These are phyloP conservation scores for Thoreauomyces humboldtii DNA, from an alignment of 192 early-diverging fungal genomes.

Conservation along the genomic window DNA sequence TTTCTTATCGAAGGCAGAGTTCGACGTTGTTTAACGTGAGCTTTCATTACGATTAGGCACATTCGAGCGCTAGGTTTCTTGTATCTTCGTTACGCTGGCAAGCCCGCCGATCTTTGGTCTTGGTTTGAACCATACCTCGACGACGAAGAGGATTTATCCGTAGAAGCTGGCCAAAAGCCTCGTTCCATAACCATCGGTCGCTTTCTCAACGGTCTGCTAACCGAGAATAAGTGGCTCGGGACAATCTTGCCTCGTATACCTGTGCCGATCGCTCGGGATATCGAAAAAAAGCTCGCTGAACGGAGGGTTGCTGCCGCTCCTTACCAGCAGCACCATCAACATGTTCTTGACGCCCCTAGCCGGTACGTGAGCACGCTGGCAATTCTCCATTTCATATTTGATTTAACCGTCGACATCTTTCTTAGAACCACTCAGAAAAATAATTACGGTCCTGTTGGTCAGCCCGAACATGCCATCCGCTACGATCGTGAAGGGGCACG, in stretches of 20 bases:
- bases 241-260: constrained; percentile 83
- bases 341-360: too few species aligned
- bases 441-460: too few species aligned
- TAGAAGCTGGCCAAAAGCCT: constrained; percentile 58
- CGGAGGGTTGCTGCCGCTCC: background rate
- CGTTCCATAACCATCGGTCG: constrained; percentile 67
- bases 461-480: too few species aligned
- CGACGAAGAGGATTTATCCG: constrained; percentile 71
- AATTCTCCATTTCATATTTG: too few species aligned
- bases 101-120: constrained; percentile 71
- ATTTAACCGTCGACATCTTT: too few species aligned
- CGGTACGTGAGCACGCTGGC: too few species aligned
- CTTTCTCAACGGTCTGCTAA: constrained; percentile 62
- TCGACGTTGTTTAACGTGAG: too few species aligned
- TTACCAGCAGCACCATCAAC: too few species aligned
- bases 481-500: too few species aligned
- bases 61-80: constrained; percentile 77
- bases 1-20: too few species aligned
- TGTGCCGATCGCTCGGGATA: constrained; percentile 71
- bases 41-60: too few species aligned
- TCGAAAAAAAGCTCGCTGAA: constrained; percentile 61
- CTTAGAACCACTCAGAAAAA: too few species aligned
- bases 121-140: constrained; percentile 78
- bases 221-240: constrained; percentile 73
- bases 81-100: constrained; percentile 79